phyloP scores from a whole-genome alignment of 768 basidiomycete species.

The Coprinopsis cinerea region DNA sequence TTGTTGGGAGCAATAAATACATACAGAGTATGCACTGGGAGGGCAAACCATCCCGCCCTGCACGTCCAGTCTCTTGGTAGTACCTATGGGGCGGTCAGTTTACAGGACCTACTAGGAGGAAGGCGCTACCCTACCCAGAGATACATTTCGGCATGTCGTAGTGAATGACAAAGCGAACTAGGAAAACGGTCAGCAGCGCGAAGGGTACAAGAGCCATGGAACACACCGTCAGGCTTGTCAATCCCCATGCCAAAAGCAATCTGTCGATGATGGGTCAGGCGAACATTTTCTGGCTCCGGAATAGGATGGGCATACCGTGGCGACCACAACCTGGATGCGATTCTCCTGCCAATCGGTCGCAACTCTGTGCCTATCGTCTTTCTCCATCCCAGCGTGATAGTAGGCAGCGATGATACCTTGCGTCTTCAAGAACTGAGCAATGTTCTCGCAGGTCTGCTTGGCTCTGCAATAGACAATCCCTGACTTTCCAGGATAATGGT shows the following conservation, averaged over 20 bases:
- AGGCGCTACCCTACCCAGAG: constrained; percentile 54
- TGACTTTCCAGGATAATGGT: constrained; percentile 47
- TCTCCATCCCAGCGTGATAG: constrained; percentile 79
- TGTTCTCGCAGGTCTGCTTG: constrained; percentile 70
- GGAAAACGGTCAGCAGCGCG: constrained; percentile 2
- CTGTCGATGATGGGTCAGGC: constrained; percentile 29
- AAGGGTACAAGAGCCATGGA: not conserved
- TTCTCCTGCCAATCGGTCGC: constrained; percentile 74
- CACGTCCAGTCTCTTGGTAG: constrained; percentile 96
- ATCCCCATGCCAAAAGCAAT: constrained; percentile 98
- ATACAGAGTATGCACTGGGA: constrained; percentile 86
- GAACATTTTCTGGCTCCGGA: not conserved
- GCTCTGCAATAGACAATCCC: constrained; percentile 86
- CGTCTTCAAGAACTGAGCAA: constrained; percentile 62
- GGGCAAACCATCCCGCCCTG: constrained; percentile 82
- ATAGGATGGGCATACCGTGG: constrained; percentile 56
- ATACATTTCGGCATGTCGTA: constrained; percentile 74
- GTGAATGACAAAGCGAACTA: constrained; percentile 92
- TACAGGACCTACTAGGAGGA: not conserved
- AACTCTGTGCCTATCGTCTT: constrained; percentile 53
- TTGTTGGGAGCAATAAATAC: constrained; percentile 19
- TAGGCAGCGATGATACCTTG: constrained; percentile 61
- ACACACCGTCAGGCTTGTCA: constrained; percentile 72
- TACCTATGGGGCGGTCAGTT: constrained; percentile 40
- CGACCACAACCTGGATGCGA: constrained; percentile 77